Evolutionary conservation across 768 basidiomycete species (phyloP), one percentile per base, ranked within the genome.

Genomic region (Mycena venus): DNA sequence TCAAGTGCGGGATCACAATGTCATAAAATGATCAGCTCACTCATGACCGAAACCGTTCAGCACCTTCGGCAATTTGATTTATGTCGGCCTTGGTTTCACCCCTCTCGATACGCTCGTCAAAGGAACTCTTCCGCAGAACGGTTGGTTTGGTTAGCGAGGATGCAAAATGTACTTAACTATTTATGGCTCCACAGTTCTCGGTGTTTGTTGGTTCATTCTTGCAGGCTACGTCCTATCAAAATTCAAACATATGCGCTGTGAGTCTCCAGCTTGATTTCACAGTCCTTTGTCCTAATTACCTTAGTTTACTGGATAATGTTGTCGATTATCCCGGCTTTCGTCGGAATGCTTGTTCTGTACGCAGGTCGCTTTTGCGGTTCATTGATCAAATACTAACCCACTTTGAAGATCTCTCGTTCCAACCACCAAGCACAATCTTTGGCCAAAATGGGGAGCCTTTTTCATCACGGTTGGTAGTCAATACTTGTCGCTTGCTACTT

Each of bases 371-470:
- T 17, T 5, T 3, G 11, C 12, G 23, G 17, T 38, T 25, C 34
- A 34, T 34, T 58, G 9, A 11, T 42, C 15, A 2, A 25, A 49
- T 17, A 23, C 44, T 64, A 31, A 64, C 47, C 19, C 11, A 6
- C 4, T 3, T 0, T 12, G 15, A 7, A 64, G 63, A 11, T 64
- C 63, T 23, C 63, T 64, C 7, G 63, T 64, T 49, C 63, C 63
- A 34, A 64, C 63, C 47, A 34, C 63, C 5, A n/a, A 49, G 7
- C 7, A 49, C 11, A 64, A 64, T n/a, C 63, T 64, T 25, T 64
- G 63, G 63, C 63, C 63, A 3, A 64, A 64, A 47, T 64, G 47
- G 63, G 63, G 63, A n/a, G 63, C 63, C 12, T 64, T 11, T 31
- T 36, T 64, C 47, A 49, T 64, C 31, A 64, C 63, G 9, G 58